Percentiles rank a stretch among this genome's conserved stretches.
Conservation (phyloP, 73 alveolate genomes). For the Paramecium sexaurelia region DNA sequence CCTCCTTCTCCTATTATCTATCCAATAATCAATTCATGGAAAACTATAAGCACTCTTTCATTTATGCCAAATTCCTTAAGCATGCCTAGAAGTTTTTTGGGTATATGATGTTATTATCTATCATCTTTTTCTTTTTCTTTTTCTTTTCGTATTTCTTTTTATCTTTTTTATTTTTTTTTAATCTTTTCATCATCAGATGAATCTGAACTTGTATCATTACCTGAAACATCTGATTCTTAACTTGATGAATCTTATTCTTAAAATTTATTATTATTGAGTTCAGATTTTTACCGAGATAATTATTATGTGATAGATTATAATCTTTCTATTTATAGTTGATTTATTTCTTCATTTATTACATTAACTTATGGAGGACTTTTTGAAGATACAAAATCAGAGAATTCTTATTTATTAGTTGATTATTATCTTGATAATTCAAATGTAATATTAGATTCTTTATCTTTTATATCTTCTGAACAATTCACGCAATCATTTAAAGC, state of each 20-base stretch:
- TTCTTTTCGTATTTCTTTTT: neutral
- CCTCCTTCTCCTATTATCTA: constrained; percentile 84
- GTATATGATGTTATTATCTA: neutral
- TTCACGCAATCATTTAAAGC: neutral
- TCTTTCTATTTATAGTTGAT: neutral
- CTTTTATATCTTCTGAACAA: neutral
- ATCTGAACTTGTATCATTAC: neutral
- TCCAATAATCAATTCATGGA: constrained; percentile 51
- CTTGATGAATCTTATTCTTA: neutral
- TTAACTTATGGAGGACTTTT: neutral
- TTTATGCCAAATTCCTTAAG: constrained; percentile 60
- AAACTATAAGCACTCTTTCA: constrained; percentile 40
- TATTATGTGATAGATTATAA: neutral
- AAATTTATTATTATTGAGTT: neutral
- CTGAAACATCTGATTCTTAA: constrained; percentile 15
- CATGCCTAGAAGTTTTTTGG: neutral
- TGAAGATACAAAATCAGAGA: neutral
- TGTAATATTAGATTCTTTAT: neutral
- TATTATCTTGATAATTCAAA: neutral
- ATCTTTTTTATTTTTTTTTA: neutral
- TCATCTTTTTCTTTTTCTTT: neutral
- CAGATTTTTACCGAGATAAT: neutral
- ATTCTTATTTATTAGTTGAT: neutral
- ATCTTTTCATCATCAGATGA: neutral
- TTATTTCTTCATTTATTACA: neutral